Evolutionary conservation across 2,329 filamentous ascomycete species (phyloP), one percentile per base, ranked within the genome.

Genomic region (Teratosphaeriaceae sp.): DNA sequence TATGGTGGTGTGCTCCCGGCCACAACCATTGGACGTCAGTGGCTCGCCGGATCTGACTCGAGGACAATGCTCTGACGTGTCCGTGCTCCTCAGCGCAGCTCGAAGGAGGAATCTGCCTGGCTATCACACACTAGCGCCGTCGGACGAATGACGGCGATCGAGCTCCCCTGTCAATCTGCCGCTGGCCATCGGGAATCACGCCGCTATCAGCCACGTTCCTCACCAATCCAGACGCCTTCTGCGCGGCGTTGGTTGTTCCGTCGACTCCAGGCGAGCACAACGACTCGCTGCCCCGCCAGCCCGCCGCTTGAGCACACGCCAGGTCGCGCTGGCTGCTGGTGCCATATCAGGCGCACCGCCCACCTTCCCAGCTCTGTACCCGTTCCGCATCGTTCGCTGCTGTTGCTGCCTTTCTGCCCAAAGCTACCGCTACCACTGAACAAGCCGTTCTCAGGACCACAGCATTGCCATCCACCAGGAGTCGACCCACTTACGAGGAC

Each of bases 331-430:
- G 37, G 33, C 41, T 3, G 22, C 33, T 35, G 33, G 38, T 44
- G 36, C 51, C 54, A 55, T 57, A 57, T 57, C 45, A 50, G 45
- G 43, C 36, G 47, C 34, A 40, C 42, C 41, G 43, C 51, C 54
- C 51, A 42, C 49, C 47, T 43, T 33, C 23, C 24, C 15, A 18
- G 27, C 23, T 40, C 34, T 46, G 15, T 22, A 11, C 40, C 27
- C 15, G 27, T 49, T 44, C 43, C 44, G 41, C 48, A 49, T 49
- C 43, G 44, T 31, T 45, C 21, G 40, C 39, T 50, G 45, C 45
- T 52, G 34, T 38, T 43, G 26, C 46, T 46, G 44, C 43, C 40
- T 48, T 54, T 46, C 48, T 46, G 46, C 46, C 50, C 47, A 47
- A 48, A 36, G 40, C 40, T 45, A 41, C 30, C 12, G 42, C 37